Conservation (phyloP, 2,329 filamentous ascomycete species). For the Fusarium neocosmosporiellum region DNA sequence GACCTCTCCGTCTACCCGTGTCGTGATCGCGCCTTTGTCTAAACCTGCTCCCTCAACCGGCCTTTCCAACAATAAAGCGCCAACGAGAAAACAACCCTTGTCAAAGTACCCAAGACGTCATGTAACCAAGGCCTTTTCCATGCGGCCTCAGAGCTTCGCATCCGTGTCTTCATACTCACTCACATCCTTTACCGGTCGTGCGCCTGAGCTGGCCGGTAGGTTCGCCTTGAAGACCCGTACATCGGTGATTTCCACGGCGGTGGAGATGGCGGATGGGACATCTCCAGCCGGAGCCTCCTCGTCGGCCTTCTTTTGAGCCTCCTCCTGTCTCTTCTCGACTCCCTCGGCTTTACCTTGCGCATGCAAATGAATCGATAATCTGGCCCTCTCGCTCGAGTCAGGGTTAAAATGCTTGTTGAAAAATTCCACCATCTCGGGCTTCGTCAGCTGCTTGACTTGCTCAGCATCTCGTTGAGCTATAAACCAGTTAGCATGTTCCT, state of each 20-base stretch:
- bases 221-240: slow-evolving; percentile 84
- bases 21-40: slow-evolving; percentile 20
- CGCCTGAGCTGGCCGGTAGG: slow-evolving; percentile 77
- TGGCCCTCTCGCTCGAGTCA: slow-evolving; percentile 78
- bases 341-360: slow-evolving; percentile 71
- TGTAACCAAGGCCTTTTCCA: not conserved
- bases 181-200: slow-evolving; percentile 78
- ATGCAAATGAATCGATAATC: slow-evolving; percentile 84
- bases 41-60: slow-evolving; percentile 20
- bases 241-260: slow-evolving; percentile 75
- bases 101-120: slow-evolving; percentile 1
- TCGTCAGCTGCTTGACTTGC: slow-evolving; percentile 78
- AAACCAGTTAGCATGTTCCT: slow-evolving; percentile 28
- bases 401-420: slow-evolving; percentile 82
- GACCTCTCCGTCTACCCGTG: slow-evolving; percentile 18
- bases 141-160: slow-evolving; percentile 72
- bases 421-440: slow-evolving; percentile 83
- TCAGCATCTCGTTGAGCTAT: slow-evolving; percentile 80
- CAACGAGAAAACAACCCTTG: slow-evolving; percentile 7
- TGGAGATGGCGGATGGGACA: slow-evolving; percentile 54
- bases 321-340: slow-evolving; percentile 60
- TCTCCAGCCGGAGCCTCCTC: slow-evolving; percentile 48
- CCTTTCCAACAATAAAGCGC: slow-evolving; percentile 10
- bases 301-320: slow-evolving; percentile 49
- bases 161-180: slow-evolving; percentile 88